Percentiles rank a stretch among this genome's conserved stretches.
These are phyloP conservation scores for Tetrapisispora fleetii DNA, from an alignment of 805 yeast genomes.

Conservation along the genomic window DNA sequence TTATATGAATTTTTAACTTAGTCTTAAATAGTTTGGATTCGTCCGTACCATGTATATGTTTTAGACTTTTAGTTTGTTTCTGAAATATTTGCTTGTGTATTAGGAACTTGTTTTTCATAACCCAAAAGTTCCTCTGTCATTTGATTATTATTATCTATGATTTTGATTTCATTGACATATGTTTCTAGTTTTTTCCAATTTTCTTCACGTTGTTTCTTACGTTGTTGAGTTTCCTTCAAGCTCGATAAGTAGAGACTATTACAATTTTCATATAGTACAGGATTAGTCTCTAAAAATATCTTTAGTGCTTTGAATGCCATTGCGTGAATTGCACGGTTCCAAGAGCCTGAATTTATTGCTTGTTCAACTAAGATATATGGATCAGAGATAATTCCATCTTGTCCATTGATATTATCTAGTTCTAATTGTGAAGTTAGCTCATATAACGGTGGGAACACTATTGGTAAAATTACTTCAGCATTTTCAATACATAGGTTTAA, in stretches of 20 bases:
- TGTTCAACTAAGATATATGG: conserved; percentile 31
- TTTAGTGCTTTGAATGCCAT: conserved; percentile 86
- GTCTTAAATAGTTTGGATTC: neutral
- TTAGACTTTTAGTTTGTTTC: neutral
- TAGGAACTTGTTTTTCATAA: neutral
- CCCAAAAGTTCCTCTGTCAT: neutral
- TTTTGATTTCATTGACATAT: conserved; percentile 35
- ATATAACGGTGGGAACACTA: conserved; percentile 80
- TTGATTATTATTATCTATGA: conserved; percentile 7
- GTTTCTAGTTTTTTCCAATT: conserved; percentile 65
- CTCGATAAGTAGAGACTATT: conserved; percentile 78
- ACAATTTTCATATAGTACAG: conserved; percentile 84
- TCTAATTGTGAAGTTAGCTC: conserved; percentile 53
- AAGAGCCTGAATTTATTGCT: conserved; percentile 47
- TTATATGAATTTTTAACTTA: neutral
- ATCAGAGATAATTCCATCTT: conserved; percentile 21
- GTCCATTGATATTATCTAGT: conserved; percentile 20
- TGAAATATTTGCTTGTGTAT: neutral
- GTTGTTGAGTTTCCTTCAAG: conserved; percentile 58
- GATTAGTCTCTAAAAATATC: conserved; percentile 86
- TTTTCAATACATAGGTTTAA: conserved; percentile 82
- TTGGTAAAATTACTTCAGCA: conserved; percentile 86
- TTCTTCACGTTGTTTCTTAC: conserved; percentile 50
- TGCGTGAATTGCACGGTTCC: conserved; percentile 91
- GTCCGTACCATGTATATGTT: neutral